Evolutionary conservation across 2,329 filamentous ascomycete genomes (phyloP).

Genomic region (Xylogone sp.): DNA sequence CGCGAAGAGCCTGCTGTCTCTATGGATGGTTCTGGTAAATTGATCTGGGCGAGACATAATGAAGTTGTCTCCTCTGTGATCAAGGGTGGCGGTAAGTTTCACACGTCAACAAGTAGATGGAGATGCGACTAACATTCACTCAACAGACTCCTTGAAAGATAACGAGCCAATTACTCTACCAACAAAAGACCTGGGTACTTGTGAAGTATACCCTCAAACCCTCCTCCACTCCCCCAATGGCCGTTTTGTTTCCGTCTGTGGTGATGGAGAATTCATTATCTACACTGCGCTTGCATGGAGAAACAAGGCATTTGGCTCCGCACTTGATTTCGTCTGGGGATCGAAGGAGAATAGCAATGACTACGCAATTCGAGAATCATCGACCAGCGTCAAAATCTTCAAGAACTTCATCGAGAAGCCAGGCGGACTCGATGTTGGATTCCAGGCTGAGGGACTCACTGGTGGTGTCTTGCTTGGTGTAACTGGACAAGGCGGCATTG

Average conservation of each 20-base stretch:
- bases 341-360: conserved; percentile 98
- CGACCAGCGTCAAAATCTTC: conserved; percentile 93
- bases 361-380: conserved; percentile 92
- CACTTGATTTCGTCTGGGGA: conserved; percentile 94
- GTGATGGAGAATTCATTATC: conserved; percentile 98
- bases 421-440: conserved; percentile 87
- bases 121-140: conserved; percentile 26
- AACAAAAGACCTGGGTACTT: conserved; percentile 92
- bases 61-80: conserved; percentile 94
- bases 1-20: conserved; percentile 95
- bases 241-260: conserved; percentile 82
- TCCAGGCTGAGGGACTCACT: conserved; percentile 86
- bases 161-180: conserved; percentile 81
- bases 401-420: conserved; percentile 95
- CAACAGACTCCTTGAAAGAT: conserved; percentile 76
- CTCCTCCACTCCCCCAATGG: conserved; percentile 95
- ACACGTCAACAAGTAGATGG: background rate
- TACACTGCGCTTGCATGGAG: conserved; percentile 95
- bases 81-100: conserved; percentile 67
- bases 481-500: conserved; percentile 90
- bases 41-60: conserved; percentile 93
- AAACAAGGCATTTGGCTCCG: conserved; percentile 95
- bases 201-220: conserved; percentile 94
- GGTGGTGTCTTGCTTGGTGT: conserved; percentile 91
- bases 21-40: conserved; percentile 93